Evolutionary conservation across 768 basidiomycete genomes (phyloP), one percentile per base, ranked within the genome.

Genomic region (Coprinopsis sp.): DNA sequence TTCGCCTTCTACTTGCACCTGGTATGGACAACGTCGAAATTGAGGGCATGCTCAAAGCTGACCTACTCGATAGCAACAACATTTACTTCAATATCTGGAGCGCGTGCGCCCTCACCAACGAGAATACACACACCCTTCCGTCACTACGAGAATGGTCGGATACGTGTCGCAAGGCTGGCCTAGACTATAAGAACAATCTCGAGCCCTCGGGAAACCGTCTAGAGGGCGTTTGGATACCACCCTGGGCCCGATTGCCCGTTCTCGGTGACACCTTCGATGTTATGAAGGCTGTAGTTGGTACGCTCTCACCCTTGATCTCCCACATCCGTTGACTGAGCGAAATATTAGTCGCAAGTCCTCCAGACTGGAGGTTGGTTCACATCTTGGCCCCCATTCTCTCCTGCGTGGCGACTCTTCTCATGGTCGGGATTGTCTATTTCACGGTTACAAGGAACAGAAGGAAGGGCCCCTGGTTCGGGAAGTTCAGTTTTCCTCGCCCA

Each of bases 71-170:
- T 33, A 49, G 48, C 21, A 49, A 41, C 27, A 49, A 34, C 22
- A 42, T 42, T 1, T 49, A 36, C 24, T 49, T 49, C 41, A 49
- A 49, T 29, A 44, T 49, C 16, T 49, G 48, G 48, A 49, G 48
- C 19, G 48, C 41, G 8, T 49, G 48, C 31, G 24, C n/a, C 13
- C 24, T 49, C 8, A 44, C 42, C 28, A 42, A 30, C n/a, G 24
- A 16, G 14, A 29, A 36, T 3, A 29, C 33, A 8, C 24, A 23
- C 27, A 12, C 24, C 10, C 33, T 49, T 10, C 48, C 48, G 8
- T 34, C 36, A 1, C 16, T 44, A n/a, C 19, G 16, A 16, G 33
- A 49, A 2, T 44, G 33, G 48, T 19, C 1, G 3, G 19, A 8
- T 12, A 23, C 16, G n/a, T 49, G 48, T 23, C n/a, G 28, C 2